Conservation (phyloP, 306 rosid species). For the Cucurbita moschata region DNA sequence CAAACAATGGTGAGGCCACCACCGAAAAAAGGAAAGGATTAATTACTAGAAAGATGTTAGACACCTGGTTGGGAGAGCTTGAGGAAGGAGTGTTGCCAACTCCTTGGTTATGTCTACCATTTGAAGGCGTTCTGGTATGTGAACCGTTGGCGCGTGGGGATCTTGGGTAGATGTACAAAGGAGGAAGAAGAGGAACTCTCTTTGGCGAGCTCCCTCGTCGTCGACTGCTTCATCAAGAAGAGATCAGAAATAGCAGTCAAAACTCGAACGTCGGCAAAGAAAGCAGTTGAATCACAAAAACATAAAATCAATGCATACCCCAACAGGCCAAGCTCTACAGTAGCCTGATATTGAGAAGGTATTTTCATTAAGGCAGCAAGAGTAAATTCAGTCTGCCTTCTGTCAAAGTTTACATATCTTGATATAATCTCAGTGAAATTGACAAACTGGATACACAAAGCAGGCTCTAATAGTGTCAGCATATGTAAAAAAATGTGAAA, state of each 20-base stretch:
- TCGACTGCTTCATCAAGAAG: constrained; percentile 11
- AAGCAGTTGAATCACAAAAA: background rate
- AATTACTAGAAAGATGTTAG: background rate
- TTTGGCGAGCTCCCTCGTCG: constrained; percentile 36
- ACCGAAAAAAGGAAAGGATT: background rate
- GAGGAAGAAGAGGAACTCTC: constrained; percentile 66
- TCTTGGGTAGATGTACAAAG: constrained; percentile 13
- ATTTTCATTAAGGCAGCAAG: constrained; percentile 85
- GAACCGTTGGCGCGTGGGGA: constrained; percentile 18
- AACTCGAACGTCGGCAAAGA: background rate
- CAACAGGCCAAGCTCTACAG: constrained; percentile 50
- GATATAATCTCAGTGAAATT: constrained; percentile 70
- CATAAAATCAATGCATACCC: constrained; percentile 8
- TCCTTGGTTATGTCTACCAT: constrained; percentile 15
- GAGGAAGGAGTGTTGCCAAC: constrained; percentile 27
- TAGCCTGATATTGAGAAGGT: constrained; percentile 87
- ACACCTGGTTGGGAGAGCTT: constrained; percentile 43
- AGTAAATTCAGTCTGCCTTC: constrained; percentile 57
- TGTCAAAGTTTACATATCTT: constrained; percentile 24
- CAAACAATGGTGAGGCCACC: background rate
- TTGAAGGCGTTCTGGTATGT: constrained; percentile 20
- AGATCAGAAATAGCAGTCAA: background rate
- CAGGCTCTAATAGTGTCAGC: background rate
- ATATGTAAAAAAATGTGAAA: background rate
- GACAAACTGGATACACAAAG: constrained; percentile 43